Conservation (phyloP, 106 monocot species). For the Alisma plantagoaquatica region DNA sequence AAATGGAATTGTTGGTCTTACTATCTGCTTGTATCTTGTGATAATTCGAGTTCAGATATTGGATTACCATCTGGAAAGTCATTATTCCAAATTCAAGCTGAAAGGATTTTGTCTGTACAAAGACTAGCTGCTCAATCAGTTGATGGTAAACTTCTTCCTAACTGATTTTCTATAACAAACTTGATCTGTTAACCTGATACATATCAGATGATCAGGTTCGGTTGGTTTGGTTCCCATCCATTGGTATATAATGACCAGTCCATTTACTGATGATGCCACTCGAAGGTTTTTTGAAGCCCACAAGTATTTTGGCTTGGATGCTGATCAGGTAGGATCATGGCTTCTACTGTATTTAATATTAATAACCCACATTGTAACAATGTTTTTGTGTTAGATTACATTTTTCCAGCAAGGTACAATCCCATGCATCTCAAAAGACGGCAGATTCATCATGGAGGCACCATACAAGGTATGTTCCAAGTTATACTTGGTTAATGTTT, state of each 20-base stretch:
- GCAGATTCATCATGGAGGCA: conserved; percentile 92
- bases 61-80: conserved; percentile 97
- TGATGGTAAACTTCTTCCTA: conserved; percentile 40
- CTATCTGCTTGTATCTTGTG: too few species aligned
- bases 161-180: too few species aligned
- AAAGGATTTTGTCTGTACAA: conserved; percentile 79
- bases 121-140: conserved; percentile 79
- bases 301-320: conserved; percentile 91
- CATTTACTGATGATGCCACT: conserved; percentile 88
- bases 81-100: conserved; percentile 97
- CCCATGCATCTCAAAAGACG: conserved; percentile 87
- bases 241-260: conserved; percentile 99
- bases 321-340: conserved; percentile 81
- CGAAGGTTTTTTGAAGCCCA: conserved; percentile 87
- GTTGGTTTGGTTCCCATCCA: conserved; percentile 53
- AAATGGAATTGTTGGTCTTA: too few species aligned
- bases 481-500: too few species aligned
- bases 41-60: conserved; percentile 42
- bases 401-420: conserved; percentile 99
- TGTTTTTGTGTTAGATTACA: conserved; percentile 50
- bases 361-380: conserved; percentile 3
- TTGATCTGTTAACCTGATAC: too few species aligned
- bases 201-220: conserved; percentile 16
- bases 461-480: conserved; percentile 79
- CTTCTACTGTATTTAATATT: too few species aligned